Base-by-base conservation (phyloP, 108 stramenopile species). In the Pseudonitzschia multistriata region DNA sequence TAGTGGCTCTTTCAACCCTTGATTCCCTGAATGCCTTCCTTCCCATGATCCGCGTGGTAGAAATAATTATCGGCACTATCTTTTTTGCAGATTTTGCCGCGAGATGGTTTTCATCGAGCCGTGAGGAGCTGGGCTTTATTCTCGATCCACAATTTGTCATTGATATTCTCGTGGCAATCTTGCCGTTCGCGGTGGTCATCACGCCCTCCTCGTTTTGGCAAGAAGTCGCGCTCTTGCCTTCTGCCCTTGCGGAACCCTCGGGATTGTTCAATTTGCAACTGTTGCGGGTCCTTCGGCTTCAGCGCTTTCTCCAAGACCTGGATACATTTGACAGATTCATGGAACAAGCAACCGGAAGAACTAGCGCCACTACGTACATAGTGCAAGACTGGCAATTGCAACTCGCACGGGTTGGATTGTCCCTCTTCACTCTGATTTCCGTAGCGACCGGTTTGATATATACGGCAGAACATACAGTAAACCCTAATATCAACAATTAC, bases 391-490 rank as follows among this genome's bases (percentile, higher is more conserved):
- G 84, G 62, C 86, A 92, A 67, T 76, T 93, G 10, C 80, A 93
- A 61, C 79, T 93, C 68, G 89, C 92, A 15, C 42, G 92, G 27
- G 89, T 93, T 3, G 49, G 85, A 25, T 64, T 85, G 15, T 78
- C 85, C 4, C 67, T 93, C 31, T 88, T 85, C 53, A 93, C 92
- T 0, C 60, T 93, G 21, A 62, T 85, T 15, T 87, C 85, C 59
- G 87, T 93, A 10, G 63, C 79, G n/a, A 79, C 92, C 8, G 92
- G 92, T 21, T 68, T 93, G 48, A 93, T 90, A 28, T 93, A 93
- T 61, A 79, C 84, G 6, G 83, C 83, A 10, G 92, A 93, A 61
- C 78, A 90, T 49, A 72, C 72, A 6, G 81, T 80, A 17, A 93
- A 93, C 82, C 84, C 87, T 30, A 28, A 71, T 25, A 83, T 93